A percentile compares a stretch with the other conserved stretches of the same genome.
These are phyloP conservation scores for Helenozyma baotianmanensis DNA, from an alignment of 805 yeast genomes.

Conservation along the genomic window DNA sequence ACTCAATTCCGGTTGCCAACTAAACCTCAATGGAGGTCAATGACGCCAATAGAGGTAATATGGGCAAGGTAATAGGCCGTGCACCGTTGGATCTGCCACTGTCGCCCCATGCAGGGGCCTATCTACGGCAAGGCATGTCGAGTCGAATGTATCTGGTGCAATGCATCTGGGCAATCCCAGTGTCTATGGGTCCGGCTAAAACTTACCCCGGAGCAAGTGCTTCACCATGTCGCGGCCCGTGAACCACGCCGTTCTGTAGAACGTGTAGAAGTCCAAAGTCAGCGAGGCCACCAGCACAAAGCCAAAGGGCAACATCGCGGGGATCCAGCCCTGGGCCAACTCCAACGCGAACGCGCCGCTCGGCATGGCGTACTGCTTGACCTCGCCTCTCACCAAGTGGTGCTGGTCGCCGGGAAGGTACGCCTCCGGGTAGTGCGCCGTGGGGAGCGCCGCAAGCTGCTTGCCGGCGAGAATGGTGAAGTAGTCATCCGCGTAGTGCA, in stretches of 20 bases:
- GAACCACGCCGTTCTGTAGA: conserved; percentile 62
- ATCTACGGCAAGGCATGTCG: too few relatives aligned
- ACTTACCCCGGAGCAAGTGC: conserved; percentile 67
- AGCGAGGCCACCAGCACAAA: conserved; percentile 73
- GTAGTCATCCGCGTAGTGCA: conserved; percentile 96
- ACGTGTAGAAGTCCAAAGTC: conserved; percentile 72
- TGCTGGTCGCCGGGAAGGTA: conserved; percentile 86
- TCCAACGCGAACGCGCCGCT: conserved; percentile 83
- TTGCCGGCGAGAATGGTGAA: conserved; percentile 84
- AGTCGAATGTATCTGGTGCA: too few relatives aligned
- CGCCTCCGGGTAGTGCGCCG: conserved; percentile 59
- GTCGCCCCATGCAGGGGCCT: too few relatives aligned
- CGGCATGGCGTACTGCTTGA: conserved; percentile 86
- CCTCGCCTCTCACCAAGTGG: conserved; percentile 65
- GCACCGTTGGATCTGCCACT: too few relatives aligned
- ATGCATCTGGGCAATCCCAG: too few relatives aligned
- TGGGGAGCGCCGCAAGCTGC: conserved; percentile 68
- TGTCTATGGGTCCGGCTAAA: too few relatives aligned
- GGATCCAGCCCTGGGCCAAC: conserved; percentile 98
- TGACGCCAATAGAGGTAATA: too few relatives aligned
- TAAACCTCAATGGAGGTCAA: too few relatives aligned
- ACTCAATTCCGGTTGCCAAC: too few relatives aligned
- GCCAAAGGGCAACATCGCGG: conserved; percentile 96
- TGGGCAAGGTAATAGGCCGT: too few relatives aligned
- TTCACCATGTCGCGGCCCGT: conserved; percentile 77